These are phyloP conservation scores for Pochonia chlamydosporia DNA, from an alignment of 2,329 filamentous ascomycete genomes.

Conservation along the genomic window DNA sequence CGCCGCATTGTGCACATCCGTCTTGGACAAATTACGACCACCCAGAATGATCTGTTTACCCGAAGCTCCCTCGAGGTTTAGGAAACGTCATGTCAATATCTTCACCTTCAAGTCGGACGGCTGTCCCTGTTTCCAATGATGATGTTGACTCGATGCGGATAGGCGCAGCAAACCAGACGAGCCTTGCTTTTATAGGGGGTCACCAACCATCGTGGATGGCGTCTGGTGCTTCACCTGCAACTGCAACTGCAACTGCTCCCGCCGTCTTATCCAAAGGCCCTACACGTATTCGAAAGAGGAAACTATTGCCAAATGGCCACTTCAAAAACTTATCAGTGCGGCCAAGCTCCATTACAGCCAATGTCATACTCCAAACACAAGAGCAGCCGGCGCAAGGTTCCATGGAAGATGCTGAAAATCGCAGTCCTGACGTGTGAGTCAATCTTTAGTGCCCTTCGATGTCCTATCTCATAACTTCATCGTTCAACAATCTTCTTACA, in stretches of 20 bases:
- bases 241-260: neutral
- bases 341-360: no score
- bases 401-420: no score
- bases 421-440: no score
- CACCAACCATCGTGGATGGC: slow-evolving; percentile 5
- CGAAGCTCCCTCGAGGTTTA: neutral
- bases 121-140: no score
- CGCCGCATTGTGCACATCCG: neutral
- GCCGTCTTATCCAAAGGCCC: neutral
- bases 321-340: no score
- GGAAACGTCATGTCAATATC: neutral
- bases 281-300: slow-evolving; percentile 1
- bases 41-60: neutral
- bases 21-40: neutral
- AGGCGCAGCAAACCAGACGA: slow-evolving; percentile 6
- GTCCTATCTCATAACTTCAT: no score
- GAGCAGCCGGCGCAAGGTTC: no score
- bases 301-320: no score
- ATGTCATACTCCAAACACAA: no score
- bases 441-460: no score
- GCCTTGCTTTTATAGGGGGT: slow-evolving; percentile 8
- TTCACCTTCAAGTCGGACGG: neutral
- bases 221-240: neutral
- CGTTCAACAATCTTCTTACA: no score
- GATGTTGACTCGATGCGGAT: neutral